These are phyloP conservation scores for Sanghuangporus baumii DNA, from an alignment of 1,284 basidiomycete genomes.

Conservation along the genomic window DNA sequence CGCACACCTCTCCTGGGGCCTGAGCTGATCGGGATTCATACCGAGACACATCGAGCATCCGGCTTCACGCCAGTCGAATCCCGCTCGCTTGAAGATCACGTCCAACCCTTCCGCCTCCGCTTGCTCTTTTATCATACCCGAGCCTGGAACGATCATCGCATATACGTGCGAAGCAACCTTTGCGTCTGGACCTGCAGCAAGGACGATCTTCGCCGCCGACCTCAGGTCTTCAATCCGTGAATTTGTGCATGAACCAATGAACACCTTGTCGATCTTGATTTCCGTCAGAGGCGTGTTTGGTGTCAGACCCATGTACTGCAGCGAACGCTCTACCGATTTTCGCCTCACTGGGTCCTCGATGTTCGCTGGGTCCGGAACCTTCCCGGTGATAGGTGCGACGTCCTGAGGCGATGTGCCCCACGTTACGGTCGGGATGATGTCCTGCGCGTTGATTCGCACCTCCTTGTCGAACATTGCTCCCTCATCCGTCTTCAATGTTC, in stretches of 20 bases:
- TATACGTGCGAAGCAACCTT: slow-evolving; percentile 77
- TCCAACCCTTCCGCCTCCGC: slow-evolving; percentile 93
- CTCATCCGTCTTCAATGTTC: slow-evolving; percentile 78
- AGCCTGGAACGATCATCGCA: slow-evolving; percentile 95
- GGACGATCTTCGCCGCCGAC: slow-evolving; percentile 79
- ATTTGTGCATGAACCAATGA: slow-evolving; percentile 97
- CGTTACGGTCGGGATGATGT: slow-evolving; percentile 92
- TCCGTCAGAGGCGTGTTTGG: slow-evolving; percentile 84
- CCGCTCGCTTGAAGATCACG: slow-evolving; percentile 86
- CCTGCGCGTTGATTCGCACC: slow-evolving; percentile 79
- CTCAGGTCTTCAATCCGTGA: slow-evolving; percentile 94
- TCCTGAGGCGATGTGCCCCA: slow-evolving; percentile 98
- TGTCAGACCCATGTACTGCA: slow-evolving; percentile 89
- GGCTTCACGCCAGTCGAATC: slow-evolving; percentile 97
- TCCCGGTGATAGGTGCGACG: slow-evolving; percentile 82
- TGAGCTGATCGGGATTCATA: slow-evolving; percentile 95
- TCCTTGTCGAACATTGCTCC: slow-evolving; percentile 89
- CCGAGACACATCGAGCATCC: slow-evolving; percentile 98
- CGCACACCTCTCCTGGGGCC: slow-evolving; percentile 88
- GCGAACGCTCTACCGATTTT: slow-evolving; percentile 72
- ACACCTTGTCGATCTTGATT: slow-evolving; percentile 87
- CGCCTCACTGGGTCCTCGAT: slow-evolving; percentile 65
- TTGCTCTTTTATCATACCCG: slow-evolving; percentile 91
- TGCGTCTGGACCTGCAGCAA: slow-evolving; percentile 71
- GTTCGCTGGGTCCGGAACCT: slow-evolving; percentile 75